These are phyloP conservation scores for Talaromyces atroroseus DNA, from an alignment of 2,329 filamentous ascomycete genomes.

Conservation along the genomic window DNA sequence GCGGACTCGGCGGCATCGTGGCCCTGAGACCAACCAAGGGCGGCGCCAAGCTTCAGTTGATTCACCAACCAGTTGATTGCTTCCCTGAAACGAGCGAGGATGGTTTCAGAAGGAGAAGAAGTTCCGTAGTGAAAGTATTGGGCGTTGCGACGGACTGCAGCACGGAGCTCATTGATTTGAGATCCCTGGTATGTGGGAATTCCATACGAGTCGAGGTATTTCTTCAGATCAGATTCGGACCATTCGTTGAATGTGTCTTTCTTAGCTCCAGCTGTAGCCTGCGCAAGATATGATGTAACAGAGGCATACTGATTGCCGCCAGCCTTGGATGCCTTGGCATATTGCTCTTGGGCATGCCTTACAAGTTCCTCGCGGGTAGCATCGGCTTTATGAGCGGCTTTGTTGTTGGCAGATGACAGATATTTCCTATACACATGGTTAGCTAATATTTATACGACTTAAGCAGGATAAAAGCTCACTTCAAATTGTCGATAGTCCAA, in stretches of 20 bases:
- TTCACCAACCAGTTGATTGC: conserved; percentile 44
- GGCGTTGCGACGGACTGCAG: conserved; percentile 64
- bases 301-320: conserved; percentile 52
- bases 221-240: conserved; percentile 66
- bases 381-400: conserved; percentile 57
- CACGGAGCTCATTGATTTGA: conserved; percentile 63
- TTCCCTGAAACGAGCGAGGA: conserved; percentile 58
- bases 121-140: conserved; percentile 76
- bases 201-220: conserved; percentile 74
- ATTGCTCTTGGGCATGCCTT: conserved; percentile 47
- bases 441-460: conserved; percentile 37
- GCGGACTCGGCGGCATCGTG: conserved; percentile 44
- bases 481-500: conserved; percentile 65
- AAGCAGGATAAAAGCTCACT: conserved; percentile 34
- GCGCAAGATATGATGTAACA: conserved; percentile 63
- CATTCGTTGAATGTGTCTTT: conserved; percentile 65
- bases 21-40: conserved; percentile 44
- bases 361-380: conserved; percentile 69
- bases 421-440: conserved; percentile 46
- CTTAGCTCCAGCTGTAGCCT: conserved; percentile 62
- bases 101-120: conserved; percentile 57
- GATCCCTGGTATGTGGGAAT: conserved; percentile 63
- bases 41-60: conserved; percentile 45
- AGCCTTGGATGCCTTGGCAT: conserved; percentile 43
- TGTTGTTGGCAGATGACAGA: conserved; percentile 43